Evolutionary conservation across 441 rosid genomes (phyloP).

Genomic region (Metrosideros polymorpha): DNA sequence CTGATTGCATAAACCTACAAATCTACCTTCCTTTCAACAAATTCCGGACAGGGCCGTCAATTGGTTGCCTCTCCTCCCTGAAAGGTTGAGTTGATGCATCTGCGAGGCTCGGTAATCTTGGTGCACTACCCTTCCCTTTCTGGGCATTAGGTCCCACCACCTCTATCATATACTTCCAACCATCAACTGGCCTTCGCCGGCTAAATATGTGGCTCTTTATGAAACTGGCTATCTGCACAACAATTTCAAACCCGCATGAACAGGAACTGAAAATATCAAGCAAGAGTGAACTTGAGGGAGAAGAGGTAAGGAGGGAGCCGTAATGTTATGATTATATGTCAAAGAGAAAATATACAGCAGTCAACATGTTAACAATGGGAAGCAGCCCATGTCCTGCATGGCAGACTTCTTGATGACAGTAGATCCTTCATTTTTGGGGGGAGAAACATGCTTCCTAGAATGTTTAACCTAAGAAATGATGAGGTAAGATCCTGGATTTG

Average conservation of each 20-base stretch:
- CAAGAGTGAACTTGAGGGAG: neutral
- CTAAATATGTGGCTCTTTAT: slow-evolving; percentile 87
- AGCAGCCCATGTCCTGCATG: neutral
- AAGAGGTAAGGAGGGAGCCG: neutral
- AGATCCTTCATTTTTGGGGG: neutral
- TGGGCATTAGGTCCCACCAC: slow-evolving; percentile 92
- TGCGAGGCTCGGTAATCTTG: slow-evolving; percentile 67
- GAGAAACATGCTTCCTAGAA: accelerated
- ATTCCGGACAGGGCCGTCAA: slow-evolving; percentile 10
- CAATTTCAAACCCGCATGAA: neutral
- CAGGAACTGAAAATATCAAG: neutral
- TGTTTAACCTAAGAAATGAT: neutral
- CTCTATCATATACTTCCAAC: slow-evolving; percentile 96
- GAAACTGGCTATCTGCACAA: slow-evolving; percentile 82
- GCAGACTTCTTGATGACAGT: neutral
- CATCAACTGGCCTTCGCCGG: slow-evolving; percentile 88
- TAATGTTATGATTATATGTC: neutral
- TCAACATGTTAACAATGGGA: neutral
- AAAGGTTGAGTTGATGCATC: slow-evolving; percentile 79
- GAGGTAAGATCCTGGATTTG: neutral
- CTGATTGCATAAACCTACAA: neutral
- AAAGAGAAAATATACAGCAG: neutral
- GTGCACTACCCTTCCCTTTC: slow-evolving; percentile 82
- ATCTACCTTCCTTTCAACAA: slow-evolving; percentile 24
- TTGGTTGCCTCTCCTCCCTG: slow-evolving; percentile 46